Conservation (phyloP, 345 rosid genomes). For the Populus euphratica region DNA sequence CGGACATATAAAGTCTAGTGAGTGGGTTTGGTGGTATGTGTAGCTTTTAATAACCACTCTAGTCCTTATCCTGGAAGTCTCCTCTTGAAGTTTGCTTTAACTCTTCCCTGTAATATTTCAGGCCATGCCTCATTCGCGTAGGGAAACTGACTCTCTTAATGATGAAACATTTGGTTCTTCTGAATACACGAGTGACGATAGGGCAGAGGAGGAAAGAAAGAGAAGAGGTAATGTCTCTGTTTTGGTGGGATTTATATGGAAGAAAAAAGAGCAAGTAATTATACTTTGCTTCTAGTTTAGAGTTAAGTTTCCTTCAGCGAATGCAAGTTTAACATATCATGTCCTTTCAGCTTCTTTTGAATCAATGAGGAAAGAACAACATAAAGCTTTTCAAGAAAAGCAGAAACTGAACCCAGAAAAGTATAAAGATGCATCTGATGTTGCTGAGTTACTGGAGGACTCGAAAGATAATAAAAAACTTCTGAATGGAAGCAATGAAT, state of each 20-base stretch:
- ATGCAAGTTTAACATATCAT: conserved; percentile 20
- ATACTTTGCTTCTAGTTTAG: conserved; percentile 10
- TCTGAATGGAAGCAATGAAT: conserved; percentile 35
- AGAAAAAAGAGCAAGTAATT: neutral
- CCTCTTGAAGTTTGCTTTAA: neutral
- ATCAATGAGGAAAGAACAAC: conserved; percentile 93
- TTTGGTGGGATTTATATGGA: conserved; percentile 8
- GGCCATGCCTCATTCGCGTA: conserved; percentile 68
- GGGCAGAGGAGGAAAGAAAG: conserved; percentile 92
- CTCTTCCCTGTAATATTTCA: conserved; percentile 28
- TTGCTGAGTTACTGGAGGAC: conserved; percentile 56
- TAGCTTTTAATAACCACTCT: neutral
- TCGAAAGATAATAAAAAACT: conserved; percentile 54
- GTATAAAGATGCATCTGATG: conserved; percentile 59
- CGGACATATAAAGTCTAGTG: neutral
- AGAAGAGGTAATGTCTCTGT: conserved; percentile 68
- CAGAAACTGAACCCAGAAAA: conserved; percentile 61
- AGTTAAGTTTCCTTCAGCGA: neutral
- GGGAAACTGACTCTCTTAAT: conserved; percentile 68
- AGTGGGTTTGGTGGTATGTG: neutral
- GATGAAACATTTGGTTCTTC: conserved; percentile 97
- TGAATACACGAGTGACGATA: conserved; percentile 68
- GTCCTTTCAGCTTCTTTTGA: conserved; percentile 76
- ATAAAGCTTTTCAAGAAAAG: conserved; percentile 72
- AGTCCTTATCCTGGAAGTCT: neutral